These are phyloP conservation scores for Phylloporus rhodoxanthus DNA, from an alignment of 768 basidiomycete genomes.

Conservation along the genomic window DNA sequence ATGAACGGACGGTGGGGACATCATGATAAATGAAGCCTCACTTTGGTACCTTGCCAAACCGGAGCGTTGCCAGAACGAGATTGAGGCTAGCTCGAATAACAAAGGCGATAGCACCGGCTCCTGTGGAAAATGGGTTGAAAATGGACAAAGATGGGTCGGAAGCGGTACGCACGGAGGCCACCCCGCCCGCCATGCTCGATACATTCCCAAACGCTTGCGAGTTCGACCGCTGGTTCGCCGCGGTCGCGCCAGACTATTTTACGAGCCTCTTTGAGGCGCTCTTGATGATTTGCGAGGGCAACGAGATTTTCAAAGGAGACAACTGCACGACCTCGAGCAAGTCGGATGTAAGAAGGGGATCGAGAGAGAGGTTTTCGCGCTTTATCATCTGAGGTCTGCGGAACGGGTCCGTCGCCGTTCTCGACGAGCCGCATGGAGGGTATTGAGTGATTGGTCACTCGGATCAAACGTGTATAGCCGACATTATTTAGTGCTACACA, in stretches of 20 bases:
- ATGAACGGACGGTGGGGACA: neutral
- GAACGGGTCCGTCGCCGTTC: constrained; percentile 3
- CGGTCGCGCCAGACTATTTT: constrained; percentile 79
- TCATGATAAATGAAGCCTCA: constrained; percentile 28
- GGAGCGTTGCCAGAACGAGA: constrained; percentile 68
- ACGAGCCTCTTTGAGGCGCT: constrained; percentile 62
- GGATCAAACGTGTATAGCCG: neutral
- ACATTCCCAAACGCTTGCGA: constrained; percentile 59
- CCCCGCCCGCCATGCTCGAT: constrained; percentile 66
- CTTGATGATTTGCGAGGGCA: constrained; percentile 79
- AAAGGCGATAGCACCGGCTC: constrained; percentile 77
- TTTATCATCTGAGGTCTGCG: neutral
- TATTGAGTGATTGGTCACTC: neutral
- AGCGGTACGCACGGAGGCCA: constrained; percentile 54
- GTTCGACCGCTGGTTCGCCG: constrained; percentile 68
- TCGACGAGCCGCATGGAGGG: constrained; percentile 4
- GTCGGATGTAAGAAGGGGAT: constrained; percentile 38
- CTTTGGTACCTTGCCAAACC: constrained; percentile 64
- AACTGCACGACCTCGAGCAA: constrained; percentile 53
- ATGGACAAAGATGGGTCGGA: neutral
- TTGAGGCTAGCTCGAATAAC: constrained; percentile 80
- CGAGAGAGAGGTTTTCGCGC: constrained; percentile 10
- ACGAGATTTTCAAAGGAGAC: constrained; percentile 81
- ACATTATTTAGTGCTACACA: too few species aligned
- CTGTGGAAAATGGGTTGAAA: constrained; percentile 34